Evolutionary conservation across 768 basidiomycete genomes (phyloP).

Genomic region (Amanita exitialis): DNA sequence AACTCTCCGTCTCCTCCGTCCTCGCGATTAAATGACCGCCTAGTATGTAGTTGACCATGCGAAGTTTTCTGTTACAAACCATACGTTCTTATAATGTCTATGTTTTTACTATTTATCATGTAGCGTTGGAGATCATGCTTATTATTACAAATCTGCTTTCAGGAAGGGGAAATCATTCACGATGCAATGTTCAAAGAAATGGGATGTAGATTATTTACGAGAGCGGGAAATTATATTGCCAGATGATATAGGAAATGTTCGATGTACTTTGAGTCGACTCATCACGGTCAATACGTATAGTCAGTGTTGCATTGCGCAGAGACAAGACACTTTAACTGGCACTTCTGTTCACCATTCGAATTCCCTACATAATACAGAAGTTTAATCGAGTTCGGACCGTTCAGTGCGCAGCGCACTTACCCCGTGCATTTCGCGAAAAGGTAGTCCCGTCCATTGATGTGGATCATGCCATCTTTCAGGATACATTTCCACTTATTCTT

Average conservation of each 20-base stretch:
- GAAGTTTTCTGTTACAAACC: background rate
- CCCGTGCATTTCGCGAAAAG: slow-evolving; percentile 95
- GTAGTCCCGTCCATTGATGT: slow-evolving; percentile 95
- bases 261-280: background rate
- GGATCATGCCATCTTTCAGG: slow-evolving; percentile 95
- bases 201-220: background rate
- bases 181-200: background rate
- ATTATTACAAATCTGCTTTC: background rate
- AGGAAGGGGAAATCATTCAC: background rate
- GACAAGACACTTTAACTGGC: background rate
- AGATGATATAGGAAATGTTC: background rate
- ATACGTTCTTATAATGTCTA: slow-evolving; percentile 1
- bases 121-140: background rate
- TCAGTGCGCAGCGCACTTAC: slow-evolving; percentile 34
- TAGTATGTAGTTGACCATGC: background rate
- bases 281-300: background rate
- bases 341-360: slow-evolving; percentile 30
- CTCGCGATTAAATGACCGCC: background rate
- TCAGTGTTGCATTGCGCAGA: background rate
- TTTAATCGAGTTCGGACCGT: background rate
- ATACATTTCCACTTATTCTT: slow-evolving; percentile 99
- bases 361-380: slow-evolving; percentile 19
- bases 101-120: background rate
- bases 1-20: slow-evolving; percentile 6
- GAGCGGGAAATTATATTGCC: background rate